Evolutionary conservation across 805 yeast species (phyloP).

Genomic region (Monosporozyma aerobia): DNA sequence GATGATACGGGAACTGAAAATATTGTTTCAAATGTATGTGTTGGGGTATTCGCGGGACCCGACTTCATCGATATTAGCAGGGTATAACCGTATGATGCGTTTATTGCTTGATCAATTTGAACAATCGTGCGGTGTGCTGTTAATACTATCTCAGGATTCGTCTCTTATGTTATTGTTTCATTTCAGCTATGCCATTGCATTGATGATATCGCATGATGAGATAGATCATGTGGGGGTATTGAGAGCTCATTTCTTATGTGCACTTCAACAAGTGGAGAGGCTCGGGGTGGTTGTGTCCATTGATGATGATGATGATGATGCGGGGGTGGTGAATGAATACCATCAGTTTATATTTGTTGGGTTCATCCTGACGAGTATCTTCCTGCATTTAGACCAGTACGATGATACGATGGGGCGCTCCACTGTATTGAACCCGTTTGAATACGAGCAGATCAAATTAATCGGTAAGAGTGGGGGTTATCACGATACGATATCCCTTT

Average conservation of each 20-base stretch:
- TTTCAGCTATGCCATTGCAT: too few relatives aligned
- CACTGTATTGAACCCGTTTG: slow-evolving; percentile 22
- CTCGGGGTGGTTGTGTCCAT: too few relatives aligned
- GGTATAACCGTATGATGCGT: neutral
- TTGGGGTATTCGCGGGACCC: neutral
- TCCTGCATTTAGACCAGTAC: slow-evolving; percentile 7
- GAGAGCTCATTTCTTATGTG: slow-evolving; percentile 13
- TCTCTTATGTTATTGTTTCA: slow-evolving; percentile 18
- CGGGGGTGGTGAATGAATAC: slow-evolving; percentile 6
- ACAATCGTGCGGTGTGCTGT: slow-evolving; percentile 2
- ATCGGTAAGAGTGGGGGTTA: slow-evolving; percentile 1
- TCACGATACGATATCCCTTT: too few relatives aligned
- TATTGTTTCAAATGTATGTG: neutral
- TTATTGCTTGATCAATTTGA: slow-evolving; percentile 1
- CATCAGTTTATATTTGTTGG: slow-evolving; percentile 19
- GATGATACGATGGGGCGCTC: slow-evolving; percentile 1
- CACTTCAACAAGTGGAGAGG: slow-evolving; percentile 17
- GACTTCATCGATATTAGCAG: neutral
- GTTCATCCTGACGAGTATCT: slow-evolving; percentile 19
- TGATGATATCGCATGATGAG: neutral
- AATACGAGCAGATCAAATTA: slow-evolving; percentile 22
- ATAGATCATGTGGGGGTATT: slow-evolving; percentile 1
- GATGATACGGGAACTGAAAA: neutral
- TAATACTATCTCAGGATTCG: slow-evolving; percentile 17
- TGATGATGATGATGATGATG: too few relatives aligned